phyloP scores from a whole-genome alignment of 495 filamentous ascomycete species.

The Penicillium atrosanguineum region DNA sequence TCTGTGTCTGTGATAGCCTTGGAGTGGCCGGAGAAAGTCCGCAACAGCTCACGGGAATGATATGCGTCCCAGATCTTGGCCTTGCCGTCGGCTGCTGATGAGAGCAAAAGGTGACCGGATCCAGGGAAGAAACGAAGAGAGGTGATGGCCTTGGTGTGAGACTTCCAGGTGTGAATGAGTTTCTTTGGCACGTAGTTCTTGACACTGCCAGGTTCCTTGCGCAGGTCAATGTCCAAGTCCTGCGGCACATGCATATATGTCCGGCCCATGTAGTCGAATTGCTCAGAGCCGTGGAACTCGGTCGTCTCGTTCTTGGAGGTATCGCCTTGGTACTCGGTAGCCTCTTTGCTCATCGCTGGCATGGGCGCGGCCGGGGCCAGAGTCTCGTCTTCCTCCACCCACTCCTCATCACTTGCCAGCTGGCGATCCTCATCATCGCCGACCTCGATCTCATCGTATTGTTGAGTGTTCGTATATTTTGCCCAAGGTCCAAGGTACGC shows the following conservation, averaged over 20 bases:
- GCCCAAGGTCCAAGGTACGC: conserved; percentile 96
- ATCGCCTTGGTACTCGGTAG: conserved; percentile 59
- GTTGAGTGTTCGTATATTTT: conserved; percentile 64
- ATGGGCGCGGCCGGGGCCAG: conserved; percentile 46
- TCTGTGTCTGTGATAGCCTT: conserved; percentile 88
- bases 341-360: conserved; percentile 53
- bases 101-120: conserved; percentile 84
- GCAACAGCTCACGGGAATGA: conserved; percentile 79
- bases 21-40: conserved; percentile 84
- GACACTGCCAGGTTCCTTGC: conserved; percentile 70
- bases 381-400: conserved; percentile 54
- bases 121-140: conserved; percentile 83
- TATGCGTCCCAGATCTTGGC: conserved; percentile 97
- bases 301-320: conserved; percentile 66
- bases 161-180: conserved; percentile 82
- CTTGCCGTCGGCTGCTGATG: conserved; percentile 79
- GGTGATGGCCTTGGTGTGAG: conserved; percentile 82
- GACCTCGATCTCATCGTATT: conserved; percentile 59
- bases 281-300: conserved; percentile 79
- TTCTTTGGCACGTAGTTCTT: conserved; percentile 96
- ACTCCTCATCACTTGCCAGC: conserved; percentile 75
- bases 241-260: conserved; percentile 86
- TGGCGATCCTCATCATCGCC: conserved; percentile 51
- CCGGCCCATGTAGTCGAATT: conserved; percentile 87
- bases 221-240: conserved; percentile 85